Conservation (phyloP, 1,284 basidiomycete genomes). For the Cutaneotrichosporon sp. region DNA sequence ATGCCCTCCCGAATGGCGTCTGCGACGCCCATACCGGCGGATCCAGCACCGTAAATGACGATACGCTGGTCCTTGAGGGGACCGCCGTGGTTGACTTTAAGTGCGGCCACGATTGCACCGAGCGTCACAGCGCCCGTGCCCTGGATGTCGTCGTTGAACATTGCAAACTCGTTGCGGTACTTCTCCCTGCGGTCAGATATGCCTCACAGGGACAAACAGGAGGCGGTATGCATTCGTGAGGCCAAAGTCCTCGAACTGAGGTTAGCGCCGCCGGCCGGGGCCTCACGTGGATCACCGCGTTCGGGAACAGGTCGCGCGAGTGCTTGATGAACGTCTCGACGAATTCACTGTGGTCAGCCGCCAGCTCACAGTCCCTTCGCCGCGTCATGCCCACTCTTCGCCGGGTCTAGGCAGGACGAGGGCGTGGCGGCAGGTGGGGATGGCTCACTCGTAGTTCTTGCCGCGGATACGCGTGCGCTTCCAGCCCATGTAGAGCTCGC, state of each 20-base stretch:
- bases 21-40: slow-evolving; percentile 76
- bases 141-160: slow-evolving; percentile 75
- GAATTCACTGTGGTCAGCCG: slow-evolving; percentile 32
- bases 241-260: slow-evolving; percentile 57
- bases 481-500: slow-evolving; percentile 55
- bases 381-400: too few species aligned
- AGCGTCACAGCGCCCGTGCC: slow-evolving; percentile 79
- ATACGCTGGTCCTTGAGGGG: slow-evolving; percentile 72
- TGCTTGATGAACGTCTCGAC: slow-evolving; percentile 56
- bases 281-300: slow-evolving; percentile 50
- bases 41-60: slow-evolving; percentile 77
- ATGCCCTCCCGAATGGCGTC: slow-evolving; percentile 21
- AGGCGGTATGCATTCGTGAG: slow-evolving; percentile 69
- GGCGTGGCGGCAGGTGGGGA: too few species aligned
- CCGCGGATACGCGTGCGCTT: slow-evolving; percentile 55
- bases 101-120: slow-evolving; percentile 51
- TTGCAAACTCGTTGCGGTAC: slow-evolving; percentile 57
- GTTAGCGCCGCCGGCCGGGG: background rate
- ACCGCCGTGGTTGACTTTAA: slow-evolving; percentile 68
- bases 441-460: slow-evolving; percentile 50
- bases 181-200: slow-evolving; percentile 50
- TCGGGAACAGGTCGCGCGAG: slow-evolving; percentile 54
- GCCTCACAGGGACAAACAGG: slow-evolving; percentile 46
- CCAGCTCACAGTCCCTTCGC: background rate
- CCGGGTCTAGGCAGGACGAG: too few species aligned